Percentiles rank a stretch among this genome's conserved stretches.
Conservation (phyloP, 2,329 filamentous ascomycete genomes). For the Escovopsis sp. region DNA sequence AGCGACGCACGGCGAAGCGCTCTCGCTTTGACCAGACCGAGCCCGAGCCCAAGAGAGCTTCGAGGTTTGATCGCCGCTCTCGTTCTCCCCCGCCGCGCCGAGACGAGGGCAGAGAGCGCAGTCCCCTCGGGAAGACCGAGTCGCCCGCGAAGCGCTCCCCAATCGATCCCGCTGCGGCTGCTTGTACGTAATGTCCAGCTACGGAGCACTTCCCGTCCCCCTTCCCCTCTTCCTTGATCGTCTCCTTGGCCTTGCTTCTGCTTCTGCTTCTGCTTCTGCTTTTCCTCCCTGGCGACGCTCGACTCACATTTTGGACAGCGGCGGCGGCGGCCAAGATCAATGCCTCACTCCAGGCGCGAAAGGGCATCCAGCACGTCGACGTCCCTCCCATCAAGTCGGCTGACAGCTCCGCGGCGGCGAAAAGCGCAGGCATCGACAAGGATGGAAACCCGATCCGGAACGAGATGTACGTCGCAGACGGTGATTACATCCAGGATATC, state of each 20-base stretch:
- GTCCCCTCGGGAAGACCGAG: constrained; percentile 44
- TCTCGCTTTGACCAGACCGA: constrained; percentile 92
- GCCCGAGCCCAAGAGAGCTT: constrained; percentile 58
- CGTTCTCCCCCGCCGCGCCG: constrained; percentile 60
- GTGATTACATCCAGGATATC: constrained; percentile 97
- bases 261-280: no score
- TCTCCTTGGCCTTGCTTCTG: no score
- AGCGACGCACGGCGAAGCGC: constrained; percentile 58
- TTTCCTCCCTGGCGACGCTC: neutral
- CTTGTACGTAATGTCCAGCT: constrained; percentile 42
- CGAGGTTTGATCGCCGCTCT: constrained; percentile 83
- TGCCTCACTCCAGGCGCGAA: constrained; percentile 69
- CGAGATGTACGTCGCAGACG: constrained; percentile 88
- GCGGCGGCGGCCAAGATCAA: constrained; percentile 83
- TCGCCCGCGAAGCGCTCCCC: constrained; percentile 33
- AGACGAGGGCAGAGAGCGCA: constrained; percentile 65
- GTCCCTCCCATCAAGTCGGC: constrained; percentile 60
- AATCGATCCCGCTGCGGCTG: constrained; percentile 59
- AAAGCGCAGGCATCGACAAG: constrained; percentile 15
- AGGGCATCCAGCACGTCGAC: constrained; percentile 80
- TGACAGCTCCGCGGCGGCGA: constrained; percentile 27
- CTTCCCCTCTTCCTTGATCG: no score
- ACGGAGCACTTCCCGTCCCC: no score
- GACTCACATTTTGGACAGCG: constrained; percentile 31
- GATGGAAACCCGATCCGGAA: constrained; percentile 51